Conservation (phyloP, 2,329 filamentous ascomycete species). For the Claviceps cyperi region DNA sequence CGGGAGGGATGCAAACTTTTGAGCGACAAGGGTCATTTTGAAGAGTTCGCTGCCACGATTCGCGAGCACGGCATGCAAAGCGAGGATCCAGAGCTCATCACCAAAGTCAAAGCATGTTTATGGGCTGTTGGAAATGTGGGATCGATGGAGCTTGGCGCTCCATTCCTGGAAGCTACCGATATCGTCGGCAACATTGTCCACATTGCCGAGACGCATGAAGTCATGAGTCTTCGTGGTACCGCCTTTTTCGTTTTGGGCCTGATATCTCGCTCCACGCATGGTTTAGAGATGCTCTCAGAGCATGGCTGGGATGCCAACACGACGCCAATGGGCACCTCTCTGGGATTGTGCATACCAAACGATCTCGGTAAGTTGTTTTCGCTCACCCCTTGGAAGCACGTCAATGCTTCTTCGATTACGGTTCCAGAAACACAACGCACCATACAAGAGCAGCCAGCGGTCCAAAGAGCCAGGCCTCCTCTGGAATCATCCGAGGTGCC, state of each 20-base stretch:
- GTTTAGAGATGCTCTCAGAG: constrained; percentile 79
- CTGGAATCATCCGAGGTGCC: constrained; percentile 27
- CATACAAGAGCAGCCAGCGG: constrained; percentile 28
- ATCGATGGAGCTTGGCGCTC: constrained; percentile 92
- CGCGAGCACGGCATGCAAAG: constrained; percentile 74
- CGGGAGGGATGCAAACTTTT: constrained; percentile 82
- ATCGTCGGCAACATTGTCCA: constrained; percentile 76
- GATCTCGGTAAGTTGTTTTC: constrained; percentile 68
- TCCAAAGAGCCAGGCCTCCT: constrained; percentile 25
- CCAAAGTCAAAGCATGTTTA: constrained; percentile 90
- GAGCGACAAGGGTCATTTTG: constrained; percentile 87
- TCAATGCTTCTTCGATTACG: constrained; percentile 30
- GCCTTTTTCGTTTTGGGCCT: constrained; percentile 92
- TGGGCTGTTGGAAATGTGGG: constrained; percentile 98
- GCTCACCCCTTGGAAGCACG: constrained; percentile 44
- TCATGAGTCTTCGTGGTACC: constrained; percentile 87
- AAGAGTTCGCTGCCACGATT: constrained; percentile 82
- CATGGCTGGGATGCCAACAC: constrained; percentile 88
- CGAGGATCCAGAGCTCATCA: constrained; percentile 70
- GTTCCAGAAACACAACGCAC: constrained; percentile 40
- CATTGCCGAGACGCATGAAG: constrained; percentile 76
- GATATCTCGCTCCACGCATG: constrained; percentile 82
- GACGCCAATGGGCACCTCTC: constrained; percentile 64
- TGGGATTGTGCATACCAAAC: constrained; percentile 77
- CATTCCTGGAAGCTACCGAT: constrained; percentile 80